Evolutionary conservation across 2,329 filamentous ascomycete species (phyloP).

Genomic region (Colletotrichum sp.): DNA sequence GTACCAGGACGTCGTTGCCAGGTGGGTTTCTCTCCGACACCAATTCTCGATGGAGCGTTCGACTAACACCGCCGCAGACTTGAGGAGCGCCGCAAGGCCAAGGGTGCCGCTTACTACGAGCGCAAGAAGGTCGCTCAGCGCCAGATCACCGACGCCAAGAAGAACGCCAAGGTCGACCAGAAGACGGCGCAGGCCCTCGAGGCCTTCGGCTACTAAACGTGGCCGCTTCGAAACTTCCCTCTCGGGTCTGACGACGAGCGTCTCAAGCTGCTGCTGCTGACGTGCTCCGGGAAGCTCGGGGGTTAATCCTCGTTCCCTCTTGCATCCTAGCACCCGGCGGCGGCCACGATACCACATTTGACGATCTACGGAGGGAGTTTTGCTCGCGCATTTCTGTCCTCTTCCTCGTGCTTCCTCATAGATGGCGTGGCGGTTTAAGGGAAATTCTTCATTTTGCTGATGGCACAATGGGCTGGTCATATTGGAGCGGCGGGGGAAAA

Average conservation of each 20-base stretch:
- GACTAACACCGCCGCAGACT: slow-evolving; percentile 63
- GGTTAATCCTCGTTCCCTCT: slow-evolving; percentile 19
- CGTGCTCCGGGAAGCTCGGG: background rate
- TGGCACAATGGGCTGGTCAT: slow-evolving; percentile 44
- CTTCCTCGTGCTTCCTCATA: slow-evolving; percentile 55
- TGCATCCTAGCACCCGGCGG: slow-evolving; percentile 8
- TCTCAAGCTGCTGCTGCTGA: background rate
- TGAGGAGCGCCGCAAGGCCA: slow-evolving; percentile 99
- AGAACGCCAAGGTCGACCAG: slow-evolving; percentile 84
- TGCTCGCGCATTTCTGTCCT: slow-evolving; percentile 37
- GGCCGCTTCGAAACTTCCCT: slow-evolving; percentile 13
- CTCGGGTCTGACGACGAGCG: background rate
- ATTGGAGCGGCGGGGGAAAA: background rate
- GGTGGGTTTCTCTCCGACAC: slow-evolving; percentile 67
- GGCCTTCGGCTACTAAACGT: slow-evolving; percentile 84
- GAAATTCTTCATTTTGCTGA: slow-evolving; percentile 55
- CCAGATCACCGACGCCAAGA: slow-evolving; percentile 92
- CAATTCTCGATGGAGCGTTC: background rate
- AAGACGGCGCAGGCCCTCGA: slow-evolving; percentile 90
- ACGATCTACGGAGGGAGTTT: slow-evolving; percentile 12
- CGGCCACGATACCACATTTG: background rate
- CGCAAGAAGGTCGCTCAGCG: slow-evolving; percentile 97
- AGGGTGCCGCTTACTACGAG: slow-evolving; percentile 99
- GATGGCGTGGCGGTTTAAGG: slow-evolving; percentile 58
- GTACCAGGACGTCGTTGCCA: slow-evolving; percentile 98